Conservation (phyloP, 768 basidiomycete species). For the Leccinum rimulosum region DNA sequence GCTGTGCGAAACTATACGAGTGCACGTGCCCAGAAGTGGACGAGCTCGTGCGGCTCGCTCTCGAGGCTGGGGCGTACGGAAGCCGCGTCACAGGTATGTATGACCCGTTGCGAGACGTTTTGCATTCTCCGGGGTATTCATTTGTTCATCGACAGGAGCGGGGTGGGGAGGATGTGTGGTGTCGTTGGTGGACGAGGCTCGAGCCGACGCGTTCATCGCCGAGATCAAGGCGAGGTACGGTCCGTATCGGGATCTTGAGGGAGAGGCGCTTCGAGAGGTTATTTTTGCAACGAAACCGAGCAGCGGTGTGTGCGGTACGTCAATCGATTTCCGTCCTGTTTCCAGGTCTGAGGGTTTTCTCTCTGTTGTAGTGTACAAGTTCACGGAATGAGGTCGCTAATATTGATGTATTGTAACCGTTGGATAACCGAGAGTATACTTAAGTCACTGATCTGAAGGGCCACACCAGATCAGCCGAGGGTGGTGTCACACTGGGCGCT, state of each 20-base stretch:
- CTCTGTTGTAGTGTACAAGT: slow-evolving; percentile 26
- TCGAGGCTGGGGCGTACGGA: slow-evolving; percentile 62
- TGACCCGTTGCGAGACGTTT: not conserved
- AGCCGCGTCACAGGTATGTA: not conserved
- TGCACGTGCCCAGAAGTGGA: slow-evolving; percentile 83
- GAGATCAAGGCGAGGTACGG: slow-evolving; percentile 57
- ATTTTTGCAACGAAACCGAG: slow-evolving; percentile 86
- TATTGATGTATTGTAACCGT: too few species aligned
- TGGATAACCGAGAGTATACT: too few species aligned
- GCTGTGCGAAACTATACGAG: slow-evolving; percentile 67
- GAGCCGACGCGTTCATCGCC: slow-evolving; percentile 63
- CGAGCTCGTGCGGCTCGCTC: slow-evolving; percentile 60
- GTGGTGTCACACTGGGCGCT: too few species aligned
- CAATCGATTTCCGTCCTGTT: not conserved
- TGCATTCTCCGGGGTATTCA: not conserved
- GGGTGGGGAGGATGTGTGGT: slow-evolving; percentile 93
- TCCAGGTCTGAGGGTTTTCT: not conserved
- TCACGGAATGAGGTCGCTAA: slow-evolving; percentile 19
- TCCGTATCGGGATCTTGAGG: slow-evolving; percentile 60
- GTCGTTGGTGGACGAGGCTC: slow-evolving; percentile 66
- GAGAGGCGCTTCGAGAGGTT: slow-evolving; percentile 57
- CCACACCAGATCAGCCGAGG: too few species aligned
- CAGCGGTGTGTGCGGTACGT: slow-evolving; percentile 77
- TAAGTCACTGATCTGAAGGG: too few species aligned
- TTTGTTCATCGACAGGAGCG: slow-evolving; percentile 49